Percentiles rank a stretch among this genome's conserved stretches.
phyloP scores from a whole-genome alignment of 192 early-diverging fungal species.

The Backusella parvicylindrica region DNA sequence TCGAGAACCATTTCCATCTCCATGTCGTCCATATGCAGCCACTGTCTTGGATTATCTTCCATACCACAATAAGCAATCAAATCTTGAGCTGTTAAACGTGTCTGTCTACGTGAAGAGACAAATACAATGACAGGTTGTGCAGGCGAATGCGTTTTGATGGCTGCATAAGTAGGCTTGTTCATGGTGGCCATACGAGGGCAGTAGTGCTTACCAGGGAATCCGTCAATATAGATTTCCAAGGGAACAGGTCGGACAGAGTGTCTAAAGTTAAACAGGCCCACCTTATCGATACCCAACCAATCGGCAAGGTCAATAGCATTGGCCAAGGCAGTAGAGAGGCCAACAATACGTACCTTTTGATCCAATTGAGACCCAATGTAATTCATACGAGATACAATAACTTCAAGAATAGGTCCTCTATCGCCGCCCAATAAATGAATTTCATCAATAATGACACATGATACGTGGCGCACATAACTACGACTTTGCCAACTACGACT shows the following conservation, averaged over 20 bases:
- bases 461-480: constrained; percentile 83
- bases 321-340: constrained; percentile 93
- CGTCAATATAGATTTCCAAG: constrained; percentile 96
- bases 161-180: constrained; percentile 96
- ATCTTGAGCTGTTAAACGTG: constrained; percentile 94
- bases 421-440: constrained; percentile 97
- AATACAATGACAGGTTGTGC: constrained; percentile 94
- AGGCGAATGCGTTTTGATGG: constrained; percentile 93
- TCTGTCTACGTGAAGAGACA: constrained; percentile 97
- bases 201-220: constrained; percentile 95
- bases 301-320: constrained; percentile 95
- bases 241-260: constrained; percentile 97
- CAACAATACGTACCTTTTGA: constrained; percentile 84
- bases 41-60: constrained; percentile 90
- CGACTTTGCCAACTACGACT: constrained; percentile 90
- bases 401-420: constrained; percentile 95
- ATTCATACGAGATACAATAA: constrained; percentile 98
- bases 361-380: constrained; percentile 84
- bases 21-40: constrained; percentile 82
- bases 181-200: constrained; percentile 98
- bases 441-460: constrained; percentile 96
- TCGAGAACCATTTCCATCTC: constrained; percentile 70
- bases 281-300: constrained; percentile 88
- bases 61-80: constrained; percentile 89
- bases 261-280: constrained; percentile 94